These are phyloP conservation scores for Pichia sp. DNA, from an alignment of 1,139 yeast species.

Conservation along the genomic window DNA sequence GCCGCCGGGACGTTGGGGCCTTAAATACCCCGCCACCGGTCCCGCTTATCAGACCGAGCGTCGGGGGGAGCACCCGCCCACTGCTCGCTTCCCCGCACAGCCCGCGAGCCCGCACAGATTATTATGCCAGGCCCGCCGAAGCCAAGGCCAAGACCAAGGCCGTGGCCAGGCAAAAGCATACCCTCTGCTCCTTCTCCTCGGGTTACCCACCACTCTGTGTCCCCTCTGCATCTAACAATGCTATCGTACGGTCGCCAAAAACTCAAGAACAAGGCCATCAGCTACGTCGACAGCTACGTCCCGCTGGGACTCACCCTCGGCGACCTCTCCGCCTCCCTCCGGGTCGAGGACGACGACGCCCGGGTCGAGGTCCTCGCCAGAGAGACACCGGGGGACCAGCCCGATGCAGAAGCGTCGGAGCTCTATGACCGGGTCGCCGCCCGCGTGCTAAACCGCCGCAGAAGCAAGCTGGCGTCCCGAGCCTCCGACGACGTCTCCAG, in stretches of 20 bases:
- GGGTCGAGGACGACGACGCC: background rate
- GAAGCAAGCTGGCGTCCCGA: conserved; percentile 2
- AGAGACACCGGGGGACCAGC: conserved; percentile 7
- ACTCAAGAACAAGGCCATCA: conserved; percentile 10
- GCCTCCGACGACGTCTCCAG: background rate
- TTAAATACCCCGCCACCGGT: no score
- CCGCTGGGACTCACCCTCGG: conserved; percentile 18
- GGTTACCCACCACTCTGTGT: background rate
- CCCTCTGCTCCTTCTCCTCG: background rate
- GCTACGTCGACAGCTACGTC: conserved; percentile 14
- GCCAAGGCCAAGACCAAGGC: no score
- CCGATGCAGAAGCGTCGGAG: background rate
- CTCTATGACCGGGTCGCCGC: conserved; percentile 5
- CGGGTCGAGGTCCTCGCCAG: conserved; percentile 2
- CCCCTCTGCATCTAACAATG: background rate
- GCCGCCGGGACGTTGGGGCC: no score
- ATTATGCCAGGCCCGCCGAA: no score
- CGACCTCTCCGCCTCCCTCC: conserved; percentile 13
- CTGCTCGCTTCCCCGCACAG: no score
- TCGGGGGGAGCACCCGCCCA: no score
- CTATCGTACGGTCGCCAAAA: conserved; percentile 6
- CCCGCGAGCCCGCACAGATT: no score
- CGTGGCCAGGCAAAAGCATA: background rate
- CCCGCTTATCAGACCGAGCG: no score
- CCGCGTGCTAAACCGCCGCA: conserved; percentile 7